Conservation (phyloP, 2,329 filamentous ascomycete species). For the Pseudocercospora ulei region DNA sequence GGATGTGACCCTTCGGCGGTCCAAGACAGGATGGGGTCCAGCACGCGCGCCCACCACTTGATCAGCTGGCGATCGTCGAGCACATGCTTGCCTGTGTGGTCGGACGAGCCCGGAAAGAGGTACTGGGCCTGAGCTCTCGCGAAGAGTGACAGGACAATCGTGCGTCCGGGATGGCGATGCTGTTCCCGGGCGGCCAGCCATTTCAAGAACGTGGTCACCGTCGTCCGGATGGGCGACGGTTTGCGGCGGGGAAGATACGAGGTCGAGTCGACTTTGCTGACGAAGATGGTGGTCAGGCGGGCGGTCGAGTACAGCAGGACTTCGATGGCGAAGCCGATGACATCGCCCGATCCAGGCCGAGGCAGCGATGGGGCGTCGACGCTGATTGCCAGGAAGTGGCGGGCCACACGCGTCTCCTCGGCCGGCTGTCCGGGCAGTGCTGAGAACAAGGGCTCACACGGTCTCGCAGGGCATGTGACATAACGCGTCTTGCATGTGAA, state of each 20-base stretch:
- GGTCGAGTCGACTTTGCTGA: slow-evolving; percentile 94
- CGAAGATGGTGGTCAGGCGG: slow-evolving; percentile 75
- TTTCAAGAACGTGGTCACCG: slow-evolving; percentile 64
- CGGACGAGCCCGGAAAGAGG: slow-evolving; percentile 81
- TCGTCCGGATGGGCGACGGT: slow-evolving; percentile 62
- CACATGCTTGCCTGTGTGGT: slow-evolving; percentile 79
- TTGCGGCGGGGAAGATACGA: slow-evolving; percentile 64
- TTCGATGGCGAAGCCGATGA: slow-evolving; percentile 76
- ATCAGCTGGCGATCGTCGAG: slow-evolving; percentile 82
- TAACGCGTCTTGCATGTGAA: slow-evolving; percentile 66
- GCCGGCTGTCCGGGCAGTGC: slow-evolving; percentile 61
- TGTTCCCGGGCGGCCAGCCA: slow-evolving; percentile 58
- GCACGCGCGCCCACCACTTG: slow-evolving; percentile 87
- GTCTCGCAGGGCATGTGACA: slow-evolving; percentile 71
- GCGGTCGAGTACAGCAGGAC: slow-evolving; percentile 74
- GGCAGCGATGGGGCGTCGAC: slow-evolving; percentile 31
- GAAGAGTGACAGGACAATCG: slow-evolving; percentile 74
- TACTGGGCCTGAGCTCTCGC: slow-evolving; percentile 89
- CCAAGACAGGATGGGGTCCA: slow-evolving; percentile 60
- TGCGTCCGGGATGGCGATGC: slow-evolving; percentile 36
- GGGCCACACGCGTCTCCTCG: slow-evolving; percentile 76
- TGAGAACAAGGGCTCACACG: slow-evolving; percentile 66
- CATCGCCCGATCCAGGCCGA: slow-evolving; percentile 35
- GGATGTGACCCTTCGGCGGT: slow-evolving; percentile 35
- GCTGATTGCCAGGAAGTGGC: slow-evolving; percentile 59